Evolutionary conservation across 208 protist species (phyloP).

Genomic region (Angomonas deanei): DNA sequence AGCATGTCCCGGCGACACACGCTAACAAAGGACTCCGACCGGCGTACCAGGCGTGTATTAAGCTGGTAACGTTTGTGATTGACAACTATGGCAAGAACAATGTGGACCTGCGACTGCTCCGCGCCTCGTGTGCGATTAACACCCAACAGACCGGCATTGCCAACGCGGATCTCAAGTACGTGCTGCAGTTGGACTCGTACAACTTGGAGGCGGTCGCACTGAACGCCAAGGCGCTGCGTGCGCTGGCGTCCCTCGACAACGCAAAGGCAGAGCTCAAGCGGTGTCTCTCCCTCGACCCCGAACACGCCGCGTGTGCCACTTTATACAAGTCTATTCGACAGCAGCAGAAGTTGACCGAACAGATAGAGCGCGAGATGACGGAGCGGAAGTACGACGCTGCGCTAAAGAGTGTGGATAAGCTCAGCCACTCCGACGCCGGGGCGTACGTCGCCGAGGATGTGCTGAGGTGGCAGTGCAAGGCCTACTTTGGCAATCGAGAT

Average conservation of each 20-base stretch:
- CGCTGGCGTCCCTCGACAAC: constrained; percentile 67
- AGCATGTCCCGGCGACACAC: not conserved
- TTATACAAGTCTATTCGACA: constrained; percentile 60
- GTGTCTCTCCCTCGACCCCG: constrained; percentile 82
- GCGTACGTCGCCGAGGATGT: constrained; percentile 65
- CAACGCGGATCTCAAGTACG: constrained; percentile 64
- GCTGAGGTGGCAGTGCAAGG: constrained; percentile 71
- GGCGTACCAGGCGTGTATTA: constrained; percentile 43
- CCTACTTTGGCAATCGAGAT: constrained; percentile 51
- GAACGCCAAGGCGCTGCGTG: constrained; percentile 63
- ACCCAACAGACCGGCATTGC: constrained; percentile 44
- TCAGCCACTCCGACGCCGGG: constrained; percentile 35
- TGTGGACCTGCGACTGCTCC: constrained; percentile 69
- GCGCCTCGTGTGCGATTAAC: constrained; percentile 74
- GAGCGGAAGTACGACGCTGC: constrained; percentile 49
- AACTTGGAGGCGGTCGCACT: constrained; percentile 69
- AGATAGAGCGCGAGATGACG: constrained; percentile 25
- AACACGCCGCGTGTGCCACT: constrained; percentile 65
- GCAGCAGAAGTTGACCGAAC: constrained; percentile 42
- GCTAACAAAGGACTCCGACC: not conserved
- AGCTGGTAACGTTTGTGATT: constrained; percentile 53
- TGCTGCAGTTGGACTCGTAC: constrained; percentile 57
- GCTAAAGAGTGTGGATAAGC: constrained; percentile 35
- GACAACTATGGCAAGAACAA: constrained; percentile 62
- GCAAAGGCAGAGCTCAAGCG: constrained; percentile 55